phyloP scores from a whole-genome alignment of 1,284 basidiomycete genomes.

The Rhodotorula sp. region DNA sequence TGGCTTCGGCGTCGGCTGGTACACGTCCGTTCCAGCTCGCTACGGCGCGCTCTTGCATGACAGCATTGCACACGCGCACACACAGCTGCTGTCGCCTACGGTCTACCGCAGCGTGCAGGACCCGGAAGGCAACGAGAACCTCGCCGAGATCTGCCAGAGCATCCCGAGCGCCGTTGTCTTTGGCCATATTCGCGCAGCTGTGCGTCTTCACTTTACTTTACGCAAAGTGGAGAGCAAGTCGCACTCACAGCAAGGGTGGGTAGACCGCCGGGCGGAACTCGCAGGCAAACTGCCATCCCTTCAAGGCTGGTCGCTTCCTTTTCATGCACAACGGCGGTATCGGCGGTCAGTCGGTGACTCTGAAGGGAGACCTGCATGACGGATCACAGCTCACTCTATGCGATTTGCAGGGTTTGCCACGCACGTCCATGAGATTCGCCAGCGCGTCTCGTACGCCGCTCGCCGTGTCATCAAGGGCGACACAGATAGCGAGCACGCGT shows the following conservation, averaged over 20 bases:
- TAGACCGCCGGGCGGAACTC: not conserved
- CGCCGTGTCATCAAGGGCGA: slow-evolving; percentile 8
- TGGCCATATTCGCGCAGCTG: slow-evolving; percentile 22
- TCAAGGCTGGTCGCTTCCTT: slow-evolving; percentile 2
- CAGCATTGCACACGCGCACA: not conserved
- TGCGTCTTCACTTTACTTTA: not conserved
- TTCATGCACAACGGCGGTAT: slow-evolving; percentile 24
- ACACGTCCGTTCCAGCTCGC: not conserved
- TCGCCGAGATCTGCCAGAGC: not conserved
- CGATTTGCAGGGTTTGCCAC: not conserved
- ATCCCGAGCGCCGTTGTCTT: slow-evolving; percentile 18
- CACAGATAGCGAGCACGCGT: slow-evolving; percentile 18
- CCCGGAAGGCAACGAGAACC: slow-evolving; percentile 12
- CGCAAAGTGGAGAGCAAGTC: too few relatives aligned
- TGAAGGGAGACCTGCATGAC: not conserved
- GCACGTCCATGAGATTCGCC: not conserved
- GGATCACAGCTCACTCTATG: too few relatives aligned
- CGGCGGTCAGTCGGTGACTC: not conserved
- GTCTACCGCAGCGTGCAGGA: slow-evolving; percentile 1
- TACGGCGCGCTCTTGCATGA: not conserved
- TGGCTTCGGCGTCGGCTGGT: slow-evolving; percentile 25
- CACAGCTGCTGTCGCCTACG: not conserved
- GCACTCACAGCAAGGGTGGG: not conserved
- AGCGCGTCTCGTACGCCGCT: not conserved
- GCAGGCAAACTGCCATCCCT: slow-evolving; percentile 21